These are phyloP conservation scores for Solanum hybrid DNA, from an alignment of 305 asterid genomes.

Conservation along the genomic window DNA sequence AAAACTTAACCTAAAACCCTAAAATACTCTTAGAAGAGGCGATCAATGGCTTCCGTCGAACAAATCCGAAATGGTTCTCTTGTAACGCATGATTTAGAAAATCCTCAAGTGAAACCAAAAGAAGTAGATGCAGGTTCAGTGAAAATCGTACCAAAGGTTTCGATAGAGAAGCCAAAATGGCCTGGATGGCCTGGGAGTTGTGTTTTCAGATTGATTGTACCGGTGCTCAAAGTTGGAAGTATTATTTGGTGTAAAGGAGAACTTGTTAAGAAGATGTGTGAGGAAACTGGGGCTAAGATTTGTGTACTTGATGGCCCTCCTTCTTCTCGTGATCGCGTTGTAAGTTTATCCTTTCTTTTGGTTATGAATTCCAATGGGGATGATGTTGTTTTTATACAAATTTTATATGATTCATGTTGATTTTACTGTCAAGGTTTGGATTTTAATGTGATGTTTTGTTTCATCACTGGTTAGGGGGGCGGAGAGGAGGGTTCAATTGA, in stretches of 20 bases:
- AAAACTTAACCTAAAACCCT: not conserved
- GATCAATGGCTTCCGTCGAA: not conserved
- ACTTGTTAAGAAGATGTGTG: slow-evolving; percentile 74
- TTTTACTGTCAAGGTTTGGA: not conserved
- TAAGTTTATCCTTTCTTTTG: slow-evolving; percentile 15
- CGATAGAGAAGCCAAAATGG: slow-evolving; percentile 41
- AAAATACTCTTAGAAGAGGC: not conserved
- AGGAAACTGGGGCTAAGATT: slow-evolving; percentile 73
- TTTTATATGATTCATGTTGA: not conserved
- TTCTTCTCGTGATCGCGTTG: slow-evolving; percentile 54
- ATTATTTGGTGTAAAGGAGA: slow-evolving; percentile 87
- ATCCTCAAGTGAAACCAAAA: not conserved
- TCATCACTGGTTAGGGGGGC: not conserved
- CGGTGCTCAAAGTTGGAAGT: slow-evolving; percentile 77
- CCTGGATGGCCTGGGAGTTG: slow-evolving; percentile 91
- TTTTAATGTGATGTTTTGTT: too few species aligned
- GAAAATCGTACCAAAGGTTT: not conserved
- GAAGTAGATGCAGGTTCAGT: not conserved
- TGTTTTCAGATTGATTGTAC: slow-evolving; percentile 65
- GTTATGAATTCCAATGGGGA: not conserved
- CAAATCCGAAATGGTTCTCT: not conserved
- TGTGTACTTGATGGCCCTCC: slow-evolving; percentile 76
- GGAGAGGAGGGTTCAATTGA: not conserved
- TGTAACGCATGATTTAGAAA: not conserved
- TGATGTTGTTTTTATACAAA: not conserved